Conservation (phyloP, 2,329 filamentous ascomycete species). For the Knufia fluminis region DNA sequence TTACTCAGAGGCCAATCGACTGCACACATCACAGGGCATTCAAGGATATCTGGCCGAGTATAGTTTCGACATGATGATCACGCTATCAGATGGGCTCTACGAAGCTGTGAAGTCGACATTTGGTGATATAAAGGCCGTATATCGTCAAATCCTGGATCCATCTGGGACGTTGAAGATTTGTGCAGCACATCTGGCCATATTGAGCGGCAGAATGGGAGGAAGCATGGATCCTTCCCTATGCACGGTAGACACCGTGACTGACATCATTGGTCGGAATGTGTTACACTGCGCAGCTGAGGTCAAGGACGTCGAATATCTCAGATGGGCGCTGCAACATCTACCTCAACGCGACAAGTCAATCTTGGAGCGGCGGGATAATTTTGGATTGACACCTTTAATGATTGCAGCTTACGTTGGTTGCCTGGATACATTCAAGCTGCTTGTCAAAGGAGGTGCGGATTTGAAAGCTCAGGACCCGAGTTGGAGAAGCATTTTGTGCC, state of each 20-base stretch:
- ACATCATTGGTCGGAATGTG: slow-evolving; percentile 1
- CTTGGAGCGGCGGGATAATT: not conserved
- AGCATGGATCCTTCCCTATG: not conserved
- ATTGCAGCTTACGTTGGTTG: not conserved
- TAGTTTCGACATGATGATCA: not conserved
- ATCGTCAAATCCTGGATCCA: not conserved
- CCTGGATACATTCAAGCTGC: not conserved
- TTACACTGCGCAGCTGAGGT: slow-evolving; percentile 3
- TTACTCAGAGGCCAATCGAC: not conserved
- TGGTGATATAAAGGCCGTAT: not conserved
- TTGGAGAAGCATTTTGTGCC: slow-evolving; percentile 2
- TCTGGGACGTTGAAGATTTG: not conserved
- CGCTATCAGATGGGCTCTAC: not conserved
- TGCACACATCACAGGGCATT: not conserved
- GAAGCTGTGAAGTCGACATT: not conserved
- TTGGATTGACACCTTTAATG: slow-evolving; percentile 7
- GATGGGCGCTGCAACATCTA: not conserved
- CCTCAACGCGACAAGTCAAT: not conserved
- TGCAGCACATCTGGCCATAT: slow-evolving; percentile 1
- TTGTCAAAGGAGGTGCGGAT: not conserved
- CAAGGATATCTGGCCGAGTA: not conserved
- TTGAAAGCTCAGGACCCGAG: not conserved
- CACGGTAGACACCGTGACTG: not conserved
- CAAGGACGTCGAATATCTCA: not conserved
- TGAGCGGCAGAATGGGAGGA: not conserved